Base-by-base conservation (phyloP, 495 filamentous ascomycete genomes). In the Tetracladium setigerum region DNA sequence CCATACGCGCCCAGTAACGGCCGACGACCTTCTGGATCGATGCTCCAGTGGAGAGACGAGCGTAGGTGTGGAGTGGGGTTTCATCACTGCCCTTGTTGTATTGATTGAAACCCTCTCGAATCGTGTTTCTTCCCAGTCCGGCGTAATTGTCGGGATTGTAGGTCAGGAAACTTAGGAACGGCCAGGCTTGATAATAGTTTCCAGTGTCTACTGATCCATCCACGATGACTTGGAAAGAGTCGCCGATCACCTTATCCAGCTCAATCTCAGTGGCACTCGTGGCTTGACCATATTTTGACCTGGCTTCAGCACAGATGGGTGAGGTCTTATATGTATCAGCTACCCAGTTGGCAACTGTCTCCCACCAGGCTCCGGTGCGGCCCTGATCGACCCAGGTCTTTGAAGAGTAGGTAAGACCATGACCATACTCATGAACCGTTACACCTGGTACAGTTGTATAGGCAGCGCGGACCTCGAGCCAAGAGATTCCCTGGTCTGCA, bases 1-100 rank as follows among this genome's bases (percentile, higher is more conserved):
- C 69, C 67, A 71, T 72, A 4, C 67, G 54, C 15, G 67, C 69
- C 67, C 67, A 71, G 53, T 71, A 72, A 12, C 66, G 55, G 3
- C 54, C 67, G 19, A 72, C 63, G 9, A 72, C 44, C 8, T 59
- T 52, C 49, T 70, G 67, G 32, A 69, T 62, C 31, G 48, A 61
- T 1, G 49, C 47, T 9, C 56, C 49, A 9, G 53, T 45, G 38
- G 57, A 52, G 36, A 65, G 30, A 34, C 67, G 58, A n/a, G 65
- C 64, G 3, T 71, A 45, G 18, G 64, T 51, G 27, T 70, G 67
- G 12, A 71, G 56, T 31, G 67, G 69, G 22, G 67, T 71, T 49
- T 71, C 67, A 50, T 71, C 65, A 54, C 65, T 69, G 36, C 62
- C 52, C 5, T 59, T 48, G 43, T 62, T 66, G 53, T 72, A 72